Evolutionary conservation across 2,329 filamentous ascomycete species (phyloP), one percentile per base, ranked within the genome.

Genomic region (Fusarium sp.): DNA sequence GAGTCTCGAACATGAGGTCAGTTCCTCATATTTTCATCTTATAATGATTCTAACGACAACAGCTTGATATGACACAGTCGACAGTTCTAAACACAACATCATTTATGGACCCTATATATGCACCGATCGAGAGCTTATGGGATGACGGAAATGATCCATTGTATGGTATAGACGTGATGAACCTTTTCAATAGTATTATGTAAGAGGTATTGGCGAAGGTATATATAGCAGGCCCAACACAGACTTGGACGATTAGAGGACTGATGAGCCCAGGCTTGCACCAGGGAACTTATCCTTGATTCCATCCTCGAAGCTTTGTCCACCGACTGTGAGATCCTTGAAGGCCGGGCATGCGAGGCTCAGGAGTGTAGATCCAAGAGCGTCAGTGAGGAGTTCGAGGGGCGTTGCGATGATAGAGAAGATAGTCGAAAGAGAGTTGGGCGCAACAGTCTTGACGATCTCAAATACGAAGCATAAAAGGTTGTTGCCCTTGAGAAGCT

Each of bases 121-220:
- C 57, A 3, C 62, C 62, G 1, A 17, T 52, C 7, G 70, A 74
- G 15, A 71, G 64, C 2, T 44, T 70, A 0, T 75, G 73, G 73
- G 67, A 69, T 15, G 30, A 44, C 1, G 70, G 67, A 8, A 71
- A 59, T 13, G 70, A 75, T 11, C 59, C 67, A 2, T 38, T 75
- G 9, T 63, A 70, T 17, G 73, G 73, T 0, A 70, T 75, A 32
- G 65, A 75, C 48, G 69, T 75, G 15, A 75, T 75, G 73, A 71
- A 75, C 17, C 71, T 75, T 23, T 75, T 75, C 2, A 70, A 64
- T 23, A 72, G 53, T 26, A 59, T 59, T 27, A 59, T 59, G 27
- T 59, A 59, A 23, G 3, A 35, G 38, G 26, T n/a, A n/a, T 52
- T 12, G 18, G 13, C 5, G 32, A 38, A 50, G n/a, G 5, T n/a